phyloP scores from a whole-genome alignment of 2,329 filamentous ascomycete genomes.

The Aspergillus luchuensis region DNA sequence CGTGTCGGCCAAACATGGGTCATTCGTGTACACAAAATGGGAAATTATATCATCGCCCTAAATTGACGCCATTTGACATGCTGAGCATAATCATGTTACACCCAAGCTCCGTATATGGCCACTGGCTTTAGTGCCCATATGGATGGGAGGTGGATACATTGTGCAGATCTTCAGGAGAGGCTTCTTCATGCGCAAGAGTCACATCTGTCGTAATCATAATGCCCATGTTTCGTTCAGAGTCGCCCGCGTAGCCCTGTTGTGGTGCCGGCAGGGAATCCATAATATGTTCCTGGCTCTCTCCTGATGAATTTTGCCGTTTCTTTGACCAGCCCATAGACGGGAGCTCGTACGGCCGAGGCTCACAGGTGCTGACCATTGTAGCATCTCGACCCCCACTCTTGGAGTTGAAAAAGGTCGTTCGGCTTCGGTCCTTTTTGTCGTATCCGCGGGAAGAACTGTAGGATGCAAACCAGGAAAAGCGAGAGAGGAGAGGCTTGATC shows the following conservation, averaged over 20 bases:
- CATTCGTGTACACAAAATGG: too few relatives aligned
- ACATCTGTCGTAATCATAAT: constrained; percentile 19
- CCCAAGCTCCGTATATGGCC: too few relatives aligned
- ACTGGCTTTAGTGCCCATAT: background rate
- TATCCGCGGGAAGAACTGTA: constrained; percentile 4
- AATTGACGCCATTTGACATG: too few relatives aligned
- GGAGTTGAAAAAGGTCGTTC: constrained; percentile 10
- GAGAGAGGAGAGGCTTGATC: constrained; percentile 20
- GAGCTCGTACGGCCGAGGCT: constrained; percentile 13
- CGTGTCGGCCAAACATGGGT: too few relatives aligned
- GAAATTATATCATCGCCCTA: too few relatives aligned
- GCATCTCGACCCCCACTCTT: constrained; percentile 10
- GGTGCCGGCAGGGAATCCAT: background rate
- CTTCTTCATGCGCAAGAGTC: constrained; percentile 13
- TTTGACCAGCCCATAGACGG: background rate
- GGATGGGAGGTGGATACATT: background rate
- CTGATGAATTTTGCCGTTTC: background rate
- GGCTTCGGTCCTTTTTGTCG: background rate
- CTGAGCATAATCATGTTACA: too few relatives aligned
- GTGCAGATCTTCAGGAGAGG: background rate
- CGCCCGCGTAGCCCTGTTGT: background rate
- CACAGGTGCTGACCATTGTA: background rate
- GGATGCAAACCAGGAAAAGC: constrained; percentile 13
- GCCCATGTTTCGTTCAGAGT: background rate
- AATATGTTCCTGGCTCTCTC: constrained; percentile 20